Conservation (phyloP, 2,329 filamentous ascomycete species). For the Bipolaris cookei region DNA sequence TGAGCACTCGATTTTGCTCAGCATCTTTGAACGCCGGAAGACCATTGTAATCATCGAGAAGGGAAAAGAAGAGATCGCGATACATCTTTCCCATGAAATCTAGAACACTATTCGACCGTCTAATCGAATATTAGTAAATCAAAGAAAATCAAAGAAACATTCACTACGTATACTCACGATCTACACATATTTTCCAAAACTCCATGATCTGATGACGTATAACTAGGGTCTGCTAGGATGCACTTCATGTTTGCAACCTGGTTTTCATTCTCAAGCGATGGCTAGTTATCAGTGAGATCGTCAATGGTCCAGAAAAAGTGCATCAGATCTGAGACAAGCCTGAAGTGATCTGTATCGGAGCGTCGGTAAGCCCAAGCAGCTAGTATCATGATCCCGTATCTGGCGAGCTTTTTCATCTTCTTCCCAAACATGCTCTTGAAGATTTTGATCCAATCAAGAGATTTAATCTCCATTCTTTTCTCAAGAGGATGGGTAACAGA, state of each 20-base stretch:
- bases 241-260: neutral
- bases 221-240: neutral
- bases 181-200: neutral
- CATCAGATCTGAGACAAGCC: neutral
- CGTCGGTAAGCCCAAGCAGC: neutral
- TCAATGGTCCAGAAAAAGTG: neutral
- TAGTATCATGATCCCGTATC: neutral
- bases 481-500: neutral
- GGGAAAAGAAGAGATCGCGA: neutral
- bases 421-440: neutral
- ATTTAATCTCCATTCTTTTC: neutral
- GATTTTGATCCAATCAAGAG: neutral
- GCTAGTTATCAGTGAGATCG: neutral
- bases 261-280: neutral
- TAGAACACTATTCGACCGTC: neutral
- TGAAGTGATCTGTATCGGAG: neutral
- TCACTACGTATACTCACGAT: neutral
- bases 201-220: neutral
- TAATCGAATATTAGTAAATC: neutral
- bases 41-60: neutral
- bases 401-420: neutral
- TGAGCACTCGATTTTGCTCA: neutral
- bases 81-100: neutral
- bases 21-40: neutral
- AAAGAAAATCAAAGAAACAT: neutral